Base-by-base conservation (phyloP, 192 early-diverging fungal genomes). In the Mortierella antarctica region DNA sequence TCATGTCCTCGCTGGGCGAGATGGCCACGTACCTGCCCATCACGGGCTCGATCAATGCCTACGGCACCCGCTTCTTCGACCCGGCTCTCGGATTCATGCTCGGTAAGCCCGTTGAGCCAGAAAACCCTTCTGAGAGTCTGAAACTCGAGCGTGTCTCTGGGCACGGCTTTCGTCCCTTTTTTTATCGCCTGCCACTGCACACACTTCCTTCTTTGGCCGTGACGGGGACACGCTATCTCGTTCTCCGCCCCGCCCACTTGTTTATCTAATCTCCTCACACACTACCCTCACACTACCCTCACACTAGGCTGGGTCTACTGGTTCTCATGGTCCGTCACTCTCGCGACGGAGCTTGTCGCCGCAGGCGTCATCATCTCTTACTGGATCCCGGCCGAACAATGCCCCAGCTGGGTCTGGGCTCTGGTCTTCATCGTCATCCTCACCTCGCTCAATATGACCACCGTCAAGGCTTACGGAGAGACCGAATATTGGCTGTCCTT, bases 21-120 rank as follows among this genome's bases (percentile, higher is more conserved):
- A 92, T 97, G 92, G 91, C 93, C 5, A 91, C 96, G 0, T 90
- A 90, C 51, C 89, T 97, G 48, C 94, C 96, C 21, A 90, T 93
- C 3, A 86, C 93, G 0, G 95, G 94, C 55, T 88, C 93, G 4
- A 94, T 95, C 77, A 93, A 89, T 65, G 87, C 90, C 13, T 92
- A 91, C 74, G 92, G 87, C 7, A 77, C 89, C 18, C 90, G 93
- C 23, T 95, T 95, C 64, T 86, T 94, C 51, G 94, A 95, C 83
- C 94, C 94, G 6, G 88, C 93, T n/a, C 76, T 92, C n/a, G 91
- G 91, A 10, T 91, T 91, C 73, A 88, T 87, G n/a, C 85, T 92
- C 61, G 91, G 90, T 48, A 78, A 49, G 74, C 65, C 12, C 21
- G 5, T 54, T 63, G 40, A 4, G 7, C 17, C 48, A 7, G 9